Percentiles rank a stretch among this genome's conserved stretches.
These are phyloP conservation scores for Penicillium sp. DNA, from an alignment of 2,329 filamentous ascomycete species.

Conservation along the genomic window DNA sequence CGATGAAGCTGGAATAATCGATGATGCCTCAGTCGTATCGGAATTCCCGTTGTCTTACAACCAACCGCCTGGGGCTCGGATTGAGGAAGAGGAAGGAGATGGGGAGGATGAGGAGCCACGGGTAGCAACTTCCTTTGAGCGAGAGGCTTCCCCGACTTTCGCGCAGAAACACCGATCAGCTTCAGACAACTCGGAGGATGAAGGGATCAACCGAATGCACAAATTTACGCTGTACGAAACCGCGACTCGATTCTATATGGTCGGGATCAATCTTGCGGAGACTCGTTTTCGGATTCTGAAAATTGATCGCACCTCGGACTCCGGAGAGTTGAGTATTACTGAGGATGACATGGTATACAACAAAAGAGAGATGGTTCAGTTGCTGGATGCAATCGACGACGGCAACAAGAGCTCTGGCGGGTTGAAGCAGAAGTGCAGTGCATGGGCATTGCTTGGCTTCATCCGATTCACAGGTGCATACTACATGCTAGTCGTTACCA, in stretches of 20 bases:
- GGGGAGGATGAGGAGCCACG: constrained; percentile 46
- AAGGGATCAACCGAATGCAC: constrained; percentile 68
- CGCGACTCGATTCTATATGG: constrained; percentile 86
- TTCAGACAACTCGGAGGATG: constrained; percentile 39
- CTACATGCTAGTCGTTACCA: constrained; percentile 96
- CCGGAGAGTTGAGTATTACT: constrained; percentile 74
- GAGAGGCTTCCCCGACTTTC: constrained; percentile 39
- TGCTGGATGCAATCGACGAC: constrained; percentile 92
- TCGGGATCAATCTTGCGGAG: constrained; percentile 87
- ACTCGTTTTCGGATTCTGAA: constrained; percentile 87
- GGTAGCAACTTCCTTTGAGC: constrained; percentile 45
- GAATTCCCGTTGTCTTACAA: constrained; percentile 33
- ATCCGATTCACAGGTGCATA: constrained; percentile 93
- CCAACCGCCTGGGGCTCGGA: constrained; percentile 28
- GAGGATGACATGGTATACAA: constrained; percentile 96
- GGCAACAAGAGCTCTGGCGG: constrained; percentile 90
- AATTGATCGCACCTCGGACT: constrained; percentile 83
- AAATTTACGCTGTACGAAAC: constrained; percentile 98
- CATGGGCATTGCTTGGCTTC: constrained; percentile 92
- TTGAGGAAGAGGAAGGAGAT: constrained; percentile 34
- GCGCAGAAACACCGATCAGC: constrained; percentile 39
- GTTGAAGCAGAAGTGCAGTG: constrained; percentile 81
- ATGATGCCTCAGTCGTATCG: constrained; percentile 18
- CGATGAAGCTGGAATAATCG: constrained; percentile 18
- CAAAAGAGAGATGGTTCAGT: constrained; percentile 84